Conservation (phyloP, 129 eudicot species). For the Escallonia herrerae region DNA sequence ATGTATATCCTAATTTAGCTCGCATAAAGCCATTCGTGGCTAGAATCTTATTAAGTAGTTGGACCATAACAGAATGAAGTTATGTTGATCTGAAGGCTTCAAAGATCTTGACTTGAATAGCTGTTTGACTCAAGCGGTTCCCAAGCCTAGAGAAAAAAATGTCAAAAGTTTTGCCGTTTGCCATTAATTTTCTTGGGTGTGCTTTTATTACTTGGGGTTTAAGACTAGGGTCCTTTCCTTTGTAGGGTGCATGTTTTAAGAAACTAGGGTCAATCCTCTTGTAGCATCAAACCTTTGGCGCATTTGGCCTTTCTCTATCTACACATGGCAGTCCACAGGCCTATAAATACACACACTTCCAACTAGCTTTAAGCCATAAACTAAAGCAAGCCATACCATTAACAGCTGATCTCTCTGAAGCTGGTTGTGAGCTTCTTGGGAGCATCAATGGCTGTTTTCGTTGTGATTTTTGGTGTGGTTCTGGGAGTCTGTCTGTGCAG, state of each 20-base stretch:
- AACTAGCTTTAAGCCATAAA: constrained; percentile 11
- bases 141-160: constrained; percentile 1
- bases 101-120: not conserved
- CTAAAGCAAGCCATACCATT: constrained; percentile 26
- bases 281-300: constrained; percentile 9
- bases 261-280: too few relatives aligned
- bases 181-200: not conserved
- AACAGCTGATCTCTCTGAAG: constrained; percentile 16
- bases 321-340: constrained; percentile 42
- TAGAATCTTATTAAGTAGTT: constrained; percentile 3
- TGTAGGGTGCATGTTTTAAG: constrained; percentile 24
- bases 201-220: constrained; percentile 19
- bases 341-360: constrained; percentile 49
- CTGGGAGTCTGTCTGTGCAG: constrained; percentile 58
- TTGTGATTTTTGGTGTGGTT: constrained; percentile 39
- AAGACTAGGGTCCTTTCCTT: constrained; percentile 18
- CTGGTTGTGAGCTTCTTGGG: constrained; percentile 25
- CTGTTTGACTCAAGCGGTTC: constrained; percentile 1
- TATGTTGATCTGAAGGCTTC: not conserved
- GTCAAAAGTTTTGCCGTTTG: constrained; percentile 3
- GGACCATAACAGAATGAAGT: not conserved
- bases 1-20: not conserved
- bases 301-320: constrained; percentile 29
- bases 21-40: constrained; percentile 6
- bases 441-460: constrained; percentile 67